phyloP scores from a whole-genome alignment of 2,329 filamentous ascomycete species.

The Cladophialophora carrionii region DNA sequence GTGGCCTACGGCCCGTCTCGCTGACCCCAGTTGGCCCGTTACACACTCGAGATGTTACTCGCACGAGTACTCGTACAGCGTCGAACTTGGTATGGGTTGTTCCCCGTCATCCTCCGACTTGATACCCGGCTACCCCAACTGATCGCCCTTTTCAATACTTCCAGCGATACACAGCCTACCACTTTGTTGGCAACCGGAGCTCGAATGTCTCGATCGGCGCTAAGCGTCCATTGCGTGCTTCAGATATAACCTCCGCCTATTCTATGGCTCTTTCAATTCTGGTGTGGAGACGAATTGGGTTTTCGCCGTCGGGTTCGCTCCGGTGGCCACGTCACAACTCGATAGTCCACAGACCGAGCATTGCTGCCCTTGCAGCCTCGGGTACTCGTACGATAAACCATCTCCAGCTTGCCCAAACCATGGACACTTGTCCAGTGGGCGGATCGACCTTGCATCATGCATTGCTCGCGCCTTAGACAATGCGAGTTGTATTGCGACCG shows the following conservation, averaged over 20 bases:
- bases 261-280: neutral
- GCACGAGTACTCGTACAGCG: neutral
- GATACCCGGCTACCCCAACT: neutral
- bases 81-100: neutral
- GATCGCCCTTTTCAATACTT: neutral
- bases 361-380: neutral
- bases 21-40: neutral
- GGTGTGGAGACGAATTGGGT: too few relatives aligned
- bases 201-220: neutral
- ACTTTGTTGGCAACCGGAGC: neutral
- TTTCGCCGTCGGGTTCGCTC: neutral
- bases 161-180: neutral
- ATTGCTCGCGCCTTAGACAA: neutral
- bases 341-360: neutral
- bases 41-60: neutral
- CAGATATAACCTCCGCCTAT: neutral
- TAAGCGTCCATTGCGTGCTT: neutral
- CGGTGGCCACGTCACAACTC: neutral
- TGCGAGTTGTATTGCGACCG: neutral
- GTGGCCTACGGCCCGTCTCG: conserved; percentile 1
- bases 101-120: neutral
- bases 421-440: neutral
- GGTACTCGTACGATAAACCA: neutral
- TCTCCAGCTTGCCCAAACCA: neutral
- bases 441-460: neutral